Base-by-base conservation (phyloP, 495 filamentous ascomycete species). In the Aspergillus baeticus region DNA sequence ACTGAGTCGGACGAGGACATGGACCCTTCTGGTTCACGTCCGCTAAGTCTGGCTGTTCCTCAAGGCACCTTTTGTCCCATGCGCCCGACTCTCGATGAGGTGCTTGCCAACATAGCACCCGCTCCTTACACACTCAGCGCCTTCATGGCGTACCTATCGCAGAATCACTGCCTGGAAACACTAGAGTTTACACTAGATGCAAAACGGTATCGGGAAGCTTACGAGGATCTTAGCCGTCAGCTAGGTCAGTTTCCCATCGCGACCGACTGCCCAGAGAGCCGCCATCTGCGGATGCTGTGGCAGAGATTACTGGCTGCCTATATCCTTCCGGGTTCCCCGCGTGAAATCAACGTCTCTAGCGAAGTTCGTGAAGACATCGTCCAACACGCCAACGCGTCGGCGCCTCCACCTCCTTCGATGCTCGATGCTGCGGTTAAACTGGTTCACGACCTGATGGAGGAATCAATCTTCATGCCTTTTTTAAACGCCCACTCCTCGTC, bases 141-240 rank as follows among this genome's bases (percentile, higher is more conserved):
- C 20, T 98, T 99, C 73, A 98, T 90, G 83, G 94, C 93, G 48
- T 99, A 94, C 67, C 83, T 98, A 21, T 97, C 95, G 2, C 92
- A 96, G 63, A 98, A 98, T 60, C 95, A 98, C 71, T 99, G 95
- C 65, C 74, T 98, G 39, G 95, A 99, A 71, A 99, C 91, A 6
- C 74, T 99, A 42, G 95, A 99, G 65, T 99, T 99, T 74, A 96
- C 94, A 39, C 83, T 97, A 82, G 94, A 97, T 68, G 90, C 94
- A 45, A 86, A 88, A 48, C 86, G 91, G n/a, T 99, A 99, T 72
- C 80, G 82, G 44, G 82, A 90, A 51, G 84, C 88, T 52, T 91
- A 92, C 66, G 67, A 78, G 29, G 75, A 83, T 13, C 72, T 88
- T 58, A 59, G 81, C 56, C 64, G 61, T 46, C 71, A 77, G 42